These are phyloP conservation scores for Cladosporium austrohemisphaericum DNA, from an alignment of 2,329 filamentous ascomycete species.

Conservation along the genomic window DNA sequence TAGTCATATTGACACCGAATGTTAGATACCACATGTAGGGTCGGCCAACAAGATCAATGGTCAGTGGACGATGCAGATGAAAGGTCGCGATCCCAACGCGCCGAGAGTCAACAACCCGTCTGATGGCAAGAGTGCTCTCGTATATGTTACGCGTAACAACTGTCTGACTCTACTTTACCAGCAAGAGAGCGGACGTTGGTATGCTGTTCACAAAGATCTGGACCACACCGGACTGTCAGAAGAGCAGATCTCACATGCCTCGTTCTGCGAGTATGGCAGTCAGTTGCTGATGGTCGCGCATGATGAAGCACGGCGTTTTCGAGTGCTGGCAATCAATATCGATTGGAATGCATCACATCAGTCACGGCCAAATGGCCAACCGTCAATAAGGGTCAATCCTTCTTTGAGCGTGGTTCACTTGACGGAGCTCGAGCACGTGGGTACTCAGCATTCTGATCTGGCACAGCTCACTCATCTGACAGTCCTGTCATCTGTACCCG, in stretches of 20 bases:
- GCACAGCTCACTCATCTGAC: constrained; percentile 26
- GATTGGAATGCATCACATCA: constrained; percentile 61
- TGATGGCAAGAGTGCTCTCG: constrained; percentile 65
- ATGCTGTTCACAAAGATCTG: constrained; percentile 53
- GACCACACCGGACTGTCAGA: constrained; percentile 56
- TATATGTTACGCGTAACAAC: constrained; percentile 73
- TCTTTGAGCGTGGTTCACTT: constrained; percentile 28
- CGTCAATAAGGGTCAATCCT: constrained; percentile 17
- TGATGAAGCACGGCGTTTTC: constrained; percentile 67
- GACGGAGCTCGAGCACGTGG: constrained; percentile 24
- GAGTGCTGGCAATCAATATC: constrained; percentile 68
- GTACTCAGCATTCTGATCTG: constrained; percentile 26
- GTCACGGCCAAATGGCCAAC: constrained; percentile 23
- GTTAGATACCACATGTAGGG: constrained; percentile 28
- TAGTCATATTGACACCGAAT: constrained; percentile 21
- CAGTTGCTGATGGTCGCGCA: constrained; percentile 63
- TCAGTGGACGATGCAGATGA: constrained; percentile 67
- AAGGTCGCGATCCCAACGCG: constrained; percentile 54
- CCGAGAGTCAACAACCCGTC: constrained; percentile 71
- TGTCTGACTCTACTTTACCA: constrained; percentile 72
- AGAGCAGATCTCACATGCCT: constrained; percentile 75
- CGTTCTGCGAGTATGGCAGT: constrained; percentile 55
- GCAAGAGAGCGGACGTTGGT: constrained; percentile 66
- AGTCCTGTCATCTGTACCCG: constrained; percentile 48
- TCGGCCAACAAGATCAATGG: constrained; percentile 39